Conservation (phyloP, 164 flowering plant species). For the Stephania japonica region DNA sequence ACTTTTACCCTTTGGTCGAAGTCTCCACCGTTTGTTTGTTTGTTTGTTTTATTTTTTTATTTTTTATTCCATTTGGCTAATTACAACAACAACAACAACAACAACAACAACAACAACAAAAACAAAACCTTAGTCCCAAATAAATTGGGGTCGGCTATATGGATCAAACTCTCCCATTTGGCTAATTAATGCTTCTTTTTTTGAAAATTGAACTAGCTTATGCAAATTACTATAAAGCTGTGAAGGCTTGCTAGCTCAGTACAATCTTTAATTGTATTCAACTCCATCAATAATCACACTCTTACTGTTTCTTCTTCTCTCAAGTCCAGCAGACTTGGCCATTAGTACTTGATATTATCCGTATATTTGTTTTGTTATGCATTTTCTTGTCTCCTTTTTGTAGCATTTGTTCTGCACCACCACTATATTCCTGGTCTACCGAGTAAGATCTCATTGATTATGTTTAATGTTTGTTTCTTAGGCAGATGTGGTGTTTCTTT, state of each 20-base stretch:
- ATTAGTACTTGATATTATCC: too few relatives aligned
- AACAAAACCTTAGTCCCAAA: too few relatives aligned
- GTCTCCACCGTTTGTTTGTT: too few relatives aligned
- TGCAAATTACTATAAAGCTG: background rate
- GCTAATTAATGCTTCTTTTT: too few relatives aligned
- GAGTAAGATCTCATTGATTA: background rate
- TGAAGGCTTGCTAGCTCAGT: background rate
- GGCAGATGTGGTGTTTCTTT: slow-evolving; percentile 47
- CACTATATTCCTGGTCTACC: too few relatives aligned
- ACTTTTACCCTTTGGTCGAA: background rate
- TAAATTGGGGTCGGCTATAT: background rate
- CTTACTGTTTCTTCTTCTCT: background rate
- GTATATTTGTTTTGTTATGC: too few relatives aligned
- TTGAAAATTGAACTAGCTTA: background rate
- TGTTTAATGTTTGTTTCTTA: slow-evolving; percentile 12
- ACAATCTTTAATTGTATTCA: background rate
- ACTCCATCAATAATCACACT: background rate
- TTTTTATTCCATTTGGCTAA: too few relatives aligned
- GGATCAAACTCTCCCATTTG: too few relatives aligned
- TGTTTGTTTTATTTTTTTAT: too few relatives aligned
- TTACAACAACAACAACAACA: too few relatives aligned
- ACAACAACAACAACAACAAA: too few relatives aligned
- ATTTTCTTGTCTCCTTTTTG: background rate
- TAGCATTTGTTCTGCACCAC: too few relatives aligned
- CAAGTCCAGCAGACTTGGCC: background rate